These are phyloP conservation scores for Mrakia hoshinonis DNA, from an alignment of 768 basidiomycete genomes.

Conservation along the genomic window DNA sequence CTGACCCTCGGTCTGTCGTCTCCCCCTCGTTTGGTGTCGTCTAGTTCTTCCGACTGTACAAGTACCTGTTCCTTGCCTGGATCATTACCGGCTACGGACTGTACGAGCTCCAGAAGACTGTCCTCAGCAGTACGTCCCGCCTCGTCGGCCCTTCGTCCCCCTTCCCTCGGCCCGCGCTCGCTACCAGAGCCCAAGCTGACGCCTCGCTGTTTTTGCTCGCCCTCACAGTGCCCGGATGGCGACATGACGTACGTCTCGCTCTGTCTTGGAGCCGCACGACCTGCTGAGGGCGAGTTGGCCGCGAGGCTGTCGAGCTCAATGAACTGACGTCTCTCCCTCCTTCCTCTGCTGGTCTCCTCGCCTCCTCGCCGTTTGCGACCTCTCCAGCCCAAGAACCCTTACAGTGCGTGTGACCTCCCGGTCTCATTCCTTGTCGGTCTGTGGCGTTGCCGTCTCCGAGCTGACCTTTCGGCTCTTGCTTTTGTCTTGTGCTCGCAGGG, in stretches of 20 bases:
- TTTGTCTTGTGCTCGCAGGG: not conserved
- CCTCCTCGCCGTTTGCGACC: not conserved
- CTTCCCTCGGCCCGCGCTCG: not conserved
- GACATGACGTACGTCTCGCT: not conserved
- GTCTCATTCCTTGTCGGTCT: not conserved
- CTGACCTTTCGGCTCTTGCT: constrained; percentile 4
- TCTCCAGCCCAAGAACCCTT: not conserved
- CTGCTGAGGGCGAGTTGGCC: too few species aligned
- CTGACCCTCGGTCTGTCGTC: not conserved
- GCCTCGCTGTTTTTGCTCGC: not conserved
- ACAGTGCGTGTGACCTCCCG: not conserved
- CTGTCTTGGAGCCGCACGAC: too few species aligned
- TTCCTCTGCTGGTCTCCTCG: not conserved
- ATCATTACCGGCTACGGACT: not conserved
- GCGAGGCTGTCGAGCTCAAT: too few species aligned
- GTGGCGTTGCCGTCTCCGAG: not conserved
- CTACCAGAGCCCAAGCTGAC: not conserved
- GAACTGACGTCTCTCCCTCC: not conserved
- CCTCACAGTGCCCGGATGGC: not conserved
- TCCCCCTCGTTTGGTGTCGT: not conserved
- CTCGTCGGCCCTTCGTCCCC: not conserved
- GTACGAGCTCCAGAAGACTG: not conserved
- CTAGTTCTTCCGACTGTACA: not conserved
- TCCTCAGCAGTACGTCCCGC: not conserved
- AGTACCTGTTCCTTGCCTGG: not conserved